Evolutionary conservation across 140 eudicot genomes (phyloP), one percentile per base, ranked within the genome.

Genomic region (Ambrosia hybrid): DNA sequence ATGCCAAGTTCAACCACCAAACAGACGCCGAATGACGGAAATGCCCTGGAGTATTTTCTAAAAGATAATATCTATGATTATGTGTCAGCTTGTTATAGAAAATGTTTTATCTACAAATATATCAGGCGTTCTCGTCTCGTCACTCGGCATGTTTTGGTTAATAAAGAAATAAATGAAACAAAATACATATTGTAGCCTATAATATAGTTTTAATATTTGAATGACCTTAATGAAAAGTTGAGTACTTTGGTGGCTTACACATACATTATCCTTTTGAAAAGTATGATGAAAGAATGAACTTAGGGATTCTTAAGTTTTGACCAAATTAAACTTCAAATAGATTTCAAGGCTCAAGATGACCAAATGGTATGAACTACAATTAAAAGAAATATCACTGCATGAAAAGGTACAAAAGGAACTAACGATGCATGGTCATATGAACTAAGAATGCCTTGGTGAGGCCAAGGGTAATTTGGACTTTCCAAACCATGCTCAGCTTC

Each of bases 381-480:
- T 55, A 43, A 15, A 62, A 56, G 7, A 79, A 33, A 60, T 43
- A 13, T 63, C 4, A 26, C 43, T 21, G 10, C 14, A 11, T 6
- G 57, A 65, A 17, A 76, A 57, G 65, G 37, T 21, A 26, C 0
- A 61, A 64, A 65, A 43, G 43, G 11, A 45, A 92, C 98, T 87
- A 77, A 92, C 98, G 98, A 86, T 58, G 90, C 92, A 71, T 89
- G 96, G 67, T 89, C 96, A 57, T 89, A 89, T 56, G 96, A 89
- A 33, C 92, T 89, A 61, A 89, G 92, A 70, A 89, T 89, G 80
- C 96, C 96, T 74, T 82, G 64, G 83, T 86, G 93, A 74, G 96
- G 96, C 96, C 96, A 89, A 39, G 93, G 93, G 72, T 89, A 86
- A 78, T 49, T 82, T 69, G 96, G 90, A 55, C 57, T 71, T 21